These are phyloP conservation scores for Metarhizium album DNA, from an alignment of 2,329 filamentous ascomycete species.

Conservation along the genomic window DNA sequence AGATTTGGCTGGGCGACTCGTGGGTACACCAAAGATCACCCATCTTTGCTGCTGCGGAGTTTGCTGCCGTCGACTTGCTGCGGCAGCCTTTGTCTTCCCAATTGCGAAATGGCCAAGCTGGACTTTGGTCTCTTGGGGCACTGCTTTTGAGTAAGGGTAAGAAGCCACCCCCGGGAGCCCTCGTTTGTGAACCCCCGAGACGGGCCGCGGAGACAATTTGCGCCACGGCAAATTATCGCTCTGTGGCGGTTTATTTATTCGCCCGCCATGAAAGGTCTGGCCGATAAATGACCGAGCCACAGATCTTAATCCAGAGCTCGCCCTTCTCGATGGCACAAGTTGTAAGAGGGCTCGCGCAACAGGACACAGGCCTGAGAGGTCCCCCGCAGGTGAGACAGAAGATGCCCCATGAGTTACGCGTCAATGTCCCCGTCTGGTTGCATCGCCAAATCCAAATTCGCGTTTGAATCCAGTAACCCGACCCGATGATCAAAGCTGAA, in stretches of 20 bases:
- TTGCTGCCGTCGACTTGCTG: not conserved
- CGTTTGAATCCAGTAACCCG: no score
- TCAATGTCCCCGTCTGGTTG: no score
- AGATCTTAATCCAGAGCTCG: not conserved
- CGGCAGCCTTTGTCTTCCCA: no score
- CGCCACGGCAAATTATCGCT: not conserved
- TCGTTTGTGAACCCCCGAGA: not conserved
- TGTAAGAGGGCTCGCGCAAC: no score
- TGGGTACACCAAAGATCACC: not conserved
- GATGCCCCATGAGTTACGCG: no score
- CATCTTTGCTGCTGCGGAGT: not conserved
- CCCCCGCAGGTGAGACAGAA: no score
- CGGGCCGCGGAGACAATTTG: not conserved
- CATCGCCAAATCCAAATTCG: no score
- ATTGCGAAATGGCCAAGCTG: no score
- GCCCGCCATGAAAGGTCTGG: not conserved
- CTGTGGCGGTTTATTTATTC: not conserved
- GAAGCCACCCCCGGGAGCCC: not conserved
- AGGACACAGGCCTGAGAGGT: no score
- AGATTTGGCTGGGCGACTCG: not conserved
- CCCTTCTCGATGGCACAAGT: no score
- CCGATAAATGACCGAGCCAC: slow-evolving; percentile 5
- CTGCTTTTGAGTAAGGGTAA: not conserved
- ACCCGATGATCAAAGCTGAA: no score
- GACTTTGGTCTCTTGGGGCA: not conserved